Conservation (phyloP, 805 yeast species). For the Blastobotrys parvus region DNA sequence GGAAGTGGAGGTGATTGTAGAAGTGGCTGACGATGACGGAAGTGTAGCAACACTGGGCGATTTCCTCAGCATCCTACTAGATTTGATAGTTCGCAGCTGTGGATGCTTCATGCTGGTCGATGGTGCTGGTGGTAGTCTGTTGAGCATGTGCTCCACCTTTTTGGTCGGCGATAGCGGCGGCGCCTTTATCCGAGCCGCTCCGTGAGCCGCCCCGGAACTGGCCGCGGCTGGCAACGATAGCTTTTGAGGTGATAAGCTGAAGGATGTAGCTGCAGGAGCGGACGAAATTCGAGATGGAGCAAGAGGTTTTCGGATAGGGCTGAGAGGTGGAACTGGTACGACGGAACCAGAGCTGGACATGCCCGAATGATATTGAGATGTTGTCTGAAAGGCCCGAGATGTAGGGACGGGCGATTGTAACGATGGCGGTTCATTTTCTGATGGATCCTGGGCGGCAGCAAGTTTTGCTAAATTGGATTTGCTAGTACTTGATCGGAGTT, state of each 20-base stretch:
- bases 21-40: too few relatives aligned
- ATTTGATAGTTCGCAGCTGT: not conserved
- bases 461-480: not conserved
- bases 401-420: too few relatives aligned
- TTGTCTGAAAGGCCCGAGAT: too few relatives aligned
- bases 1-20: too few relatives aligned
- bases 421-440: not conserved
- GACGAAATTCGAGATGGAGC: not conserved
- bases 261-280: too few relatives aligned
- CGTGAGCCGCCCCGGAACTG: not conserved
- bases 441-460: not conserved
- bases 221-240: not conserved
- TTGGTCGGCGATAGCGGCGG: not conserved
- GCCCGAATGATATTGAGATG: not conserved
- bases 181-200: too few relatives aligned
- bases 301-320: not conserved
- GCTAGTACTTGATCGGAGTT: not conserved
- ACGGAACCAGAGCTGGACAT: not conserved
- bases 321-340: not conserved
- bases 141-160: slow-evolving; percentile 6
- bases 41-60: not conserved
- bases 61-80: not conserved
- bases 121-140: slow-evolving; percentile 7
- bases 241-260: not conserved
- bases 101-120: too few relatives aligned